A percentile compares a stretch with the other conserved stretches of the same genome.
Conservation (phyloP, 805 yeast species). For the Candida boleticola region DNA sequence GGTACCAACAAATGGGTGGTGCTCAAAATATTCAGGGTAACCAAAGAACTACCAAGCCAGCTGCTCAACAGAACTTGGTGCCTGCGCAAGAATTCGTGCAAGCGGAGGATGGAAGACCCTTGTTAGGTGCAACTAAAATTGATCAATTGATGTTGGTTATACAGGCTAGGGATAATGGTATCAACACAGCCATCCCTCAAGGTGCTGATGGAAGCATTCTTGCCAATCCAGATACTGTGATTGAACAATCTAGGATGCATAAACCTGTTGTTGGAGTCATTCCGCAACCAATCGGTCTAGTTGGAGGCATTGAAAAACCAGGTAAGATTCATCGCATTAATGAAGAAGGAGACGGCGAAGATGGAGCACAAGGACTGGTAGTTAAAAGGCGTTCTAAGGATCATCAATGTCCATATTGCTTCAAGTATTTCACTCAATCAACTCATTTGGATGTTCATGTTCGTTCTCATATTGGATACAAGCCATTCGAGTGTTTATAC, state of each 20-base stretch:
- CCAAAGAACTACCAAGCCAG: slow-evolving; percentile 6
- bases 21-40: slow-evolving; percentile 7
- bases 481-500: slow-evolving; percentile 76
- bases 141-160: slow-evolving; percentile 90
- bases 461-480: slow-evolving; percentile 80
- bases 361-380: slow-evolving; percentile 4
- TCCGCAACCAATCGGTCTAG: slow-evolving; percentile 55
- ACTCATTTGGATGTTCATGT: slow-evolving; percentile 90
- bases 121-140: slow-evolving; percentile 82
- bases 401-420: slow-evolving; percentile 75
- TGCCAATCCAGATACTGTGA: slow-evolving; percentile 32
- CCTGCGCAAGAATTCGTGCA: slow-evolving; percentile 38
- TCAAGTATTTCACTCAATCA: slow-evolving; percentile 79
- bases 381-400: slow-evolving; percentile 39
- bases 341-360: slow-evolving; percentile 14
- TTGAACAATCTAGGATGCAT: slow-evolving; percentile 10
- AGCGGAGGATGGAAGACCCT: slow-evolving; percentile 63
- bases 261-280: slow-evolving; percentile 44
- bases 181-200: slow-evolving; percentile 60
- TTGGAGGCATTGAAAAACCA: slow-evolving; percentile 59
- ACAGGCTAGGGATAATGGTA: slow-evolving; percentile 81
- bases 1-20: slow-evolving; percentile 2
- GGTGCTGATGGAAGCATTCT: slow-evolving; percentile 69
- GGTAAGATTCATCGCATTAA: slow-evolving; percentile 1
- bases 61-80: slow-evolving; percentile 5